Conservation (phyloP, 305 asterid species). For the Fraxinus xanthoxyloides region DNA sequence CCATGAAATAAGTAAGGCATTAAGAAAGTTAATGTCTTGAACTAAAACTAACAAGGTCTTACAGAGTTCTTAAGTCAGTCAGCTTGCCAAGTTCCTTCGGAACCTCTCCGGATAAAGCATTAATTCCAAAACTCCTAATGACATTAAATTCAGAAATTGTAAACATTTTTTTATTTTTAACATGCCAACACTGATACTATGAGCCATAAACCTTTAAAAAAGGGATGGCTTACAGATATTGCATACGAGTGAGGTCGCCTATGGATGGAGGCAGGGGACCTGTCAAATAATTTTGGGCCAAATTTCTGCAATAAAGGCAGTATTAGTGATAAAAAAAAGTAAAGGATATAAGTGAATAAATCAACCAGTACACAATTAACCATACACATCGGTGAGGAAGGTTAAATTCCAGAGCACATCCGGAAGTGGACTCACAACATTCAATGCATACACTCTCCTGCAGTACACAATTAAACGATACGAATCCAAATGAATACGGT, state of each 20-base stretch:
- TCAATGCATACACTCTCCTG: constrained; percentile 49
- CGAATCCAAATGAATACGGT: neutral
- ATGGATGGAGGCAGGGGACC: constrained; percentile 49
- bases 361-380: neutral
- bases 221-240: constrained; percentile 42
- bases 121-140: constrained; percentile 53
- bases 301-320: constrained; percentile 32
- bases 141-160: neutral
- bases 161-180: neutral
- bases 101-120: constrained; percentile 68
- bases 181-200: neutral
- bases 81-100: constrained; percentile 75
- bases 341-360: neutral
- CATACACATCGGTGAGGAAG: constrained; percentile 52
- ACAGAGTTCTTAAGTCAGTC: constrained; percentile 61
- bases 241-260: constrained; percentile 46
- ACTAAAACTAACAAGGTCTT: constrained; percentile 16
- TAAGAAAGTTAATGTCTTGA: neutral
- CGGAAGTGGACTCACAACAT: constrained; percentile 47
- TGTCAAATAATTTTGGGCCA: constrained; percentile 48
- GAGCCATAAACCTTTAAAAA: neutral
- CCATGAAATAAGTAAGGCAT: neutral
- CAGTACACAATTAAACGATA: neutral
- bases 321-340: neutral
- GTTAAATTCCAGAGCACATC: constrained; percentile 64